Conservation (phyloP, 1,284 basidiomycete genomes). For the Apiotrichum gracile region DNA sequence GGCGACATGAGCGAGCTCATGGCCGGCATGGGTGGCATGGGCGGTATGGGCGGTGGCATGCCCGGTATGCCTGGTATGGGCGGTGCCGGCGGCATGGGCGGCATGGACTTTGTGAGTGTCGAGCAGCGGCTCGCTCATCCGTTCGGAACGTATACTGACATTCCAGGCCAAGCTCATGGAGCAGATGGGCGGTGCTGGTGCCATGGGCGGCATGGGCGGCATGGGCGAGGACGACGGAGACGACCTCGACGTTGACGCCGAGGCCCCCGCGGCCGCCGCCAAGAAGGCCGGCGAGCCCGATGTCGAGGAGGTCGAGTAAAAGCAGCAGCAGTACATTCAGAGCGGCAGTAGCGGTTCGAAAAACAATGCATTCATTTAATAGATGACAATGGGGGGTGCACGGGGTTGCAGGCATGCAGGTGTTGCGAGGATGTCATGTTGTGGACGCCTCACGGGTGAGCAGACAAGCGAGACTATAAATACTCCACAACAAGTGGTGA, state of each 20-base stretch:
- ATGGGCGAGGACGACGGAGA: conserved; percentile 38
- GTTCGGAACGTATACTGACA: background rate
- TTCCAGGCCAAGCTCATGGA: conserved; percentile 42
- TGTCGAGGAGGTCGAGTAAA: conserved; percentile 37
- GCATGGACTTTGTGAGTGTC: conserved; percentile 44
- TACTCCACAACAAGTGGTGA: too few species aligned
- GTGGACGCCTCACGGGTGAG: too few species aligned
- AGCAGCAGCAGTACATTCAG: background rate
- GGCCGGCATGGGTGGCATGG: conserved; percentile 22
- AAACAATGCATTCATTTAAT: conserved; percentile 2
- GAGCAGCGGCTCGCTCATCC: background rate
- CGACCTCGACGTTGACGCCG: conserved; percentile 54
- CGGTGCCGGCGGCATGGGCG: conserved; percentile 40
- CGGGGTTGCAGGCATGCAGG: too few species aligned
- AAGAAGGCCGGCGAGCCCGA: conserved; percentile 27
- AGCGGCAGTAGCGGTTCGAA: conserved; percentile 3
- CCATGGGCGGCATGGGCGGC: conserved; percentile 29
- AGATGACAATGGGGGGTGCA: too few species aligned
- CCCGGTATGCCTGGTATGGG: conserved; percentile 50
- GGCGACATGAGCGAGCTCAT: conserved; percentile 37
- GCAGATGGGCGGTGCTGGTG: conserved; percentile 37
- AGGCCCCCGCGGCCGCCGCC: conserved; percentile 50
- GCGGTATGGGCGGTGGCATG: conserved; percentile 25
- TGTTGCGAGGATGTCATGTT: too few species aligned
- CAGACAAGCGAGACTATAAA: too few species aligned